Evolutionary conservation across 306 rosid genomes (phyloP).

Genomic region (Cucumis hystrix): DNA sequence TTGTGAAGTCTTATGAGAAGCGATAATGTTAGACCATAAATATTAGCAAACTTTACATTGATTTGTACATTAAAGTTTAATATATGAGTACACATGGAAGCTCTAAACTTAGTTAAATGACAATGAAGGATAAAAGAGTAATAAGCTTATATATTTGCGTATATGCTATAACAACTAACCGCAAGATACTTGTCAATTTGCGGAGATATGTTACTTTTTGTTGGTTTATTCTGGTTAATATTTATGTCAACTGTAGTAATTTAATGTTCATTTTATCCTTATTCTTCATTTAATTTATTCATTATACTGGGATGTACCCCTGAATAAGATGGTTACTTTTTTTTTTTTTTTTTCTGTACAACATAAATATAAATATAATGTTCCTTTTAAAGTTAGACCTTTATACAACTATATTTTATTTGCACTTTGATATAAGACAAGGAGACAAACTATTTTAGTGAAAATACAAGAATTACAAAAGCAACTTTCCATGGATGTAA

Average conservation of each 20-base stretch:
- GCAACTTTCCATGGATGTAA: slow-evolving; percentile 90
- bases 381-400: not conserved
- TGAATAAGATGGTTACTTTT: not conserved
- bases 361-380: not conserved
- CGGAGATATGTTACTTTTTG: not conserved
- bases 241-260: not conserved
- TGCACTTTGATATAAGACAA: slow-evolving; percentile 37
- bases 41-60: too few species aligned
- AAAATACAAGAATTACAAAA: slow-evolving; percentile 87
- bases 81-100: too few species aligned
- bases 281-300: not conserved
- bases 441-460: slow-evolving; percentile 47
- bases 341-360: not conserved
- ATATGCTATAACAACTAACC: not conserved
- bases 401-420: not conserved
- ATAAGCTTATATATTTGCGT: too few species aligned
- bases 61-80: too few species aligned
- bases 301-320: not conserved
- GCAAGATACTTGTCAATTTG: not conserved
- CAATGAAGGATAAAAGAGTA: too few species aligned
- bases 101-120: too few species aligned
- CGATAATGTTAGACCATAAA: too few species aligned
- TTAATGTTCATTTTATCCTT: not conserved
- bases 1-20: not conserved
- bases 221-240: not conserved